phyloP scores from a whole-genome alignment of 1,284 basidiomycete species.

The Microbotryum violaceum region DNA sequence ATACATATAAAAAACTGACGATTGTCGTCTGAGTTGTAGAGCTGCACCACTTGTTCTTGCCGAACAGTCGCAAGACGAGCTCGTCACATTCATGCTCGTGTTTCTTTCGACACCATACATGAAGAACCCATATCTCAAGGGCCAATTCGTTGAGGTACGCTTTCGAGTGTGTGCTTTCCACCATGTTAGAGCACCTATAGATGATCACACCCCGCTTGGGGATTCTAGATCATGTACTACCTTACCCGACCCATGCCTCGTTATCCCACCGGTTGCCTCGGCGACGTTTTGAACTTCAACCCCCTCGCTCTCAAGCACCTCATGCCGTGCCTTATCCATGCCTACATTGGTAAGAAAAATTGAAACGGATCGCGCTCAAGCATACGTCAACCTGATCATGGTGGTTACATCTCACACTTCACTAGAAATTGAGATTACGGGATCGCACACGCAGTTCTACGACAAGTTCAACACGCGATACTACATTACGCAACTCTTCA shows the following conservation, averaged over 20 bases:
- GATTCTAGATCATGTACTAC: slow-evolving; percentile 66
- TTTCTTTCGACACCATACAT: slow-evolving; percentile 94
- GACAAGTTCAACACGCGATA: slow-evolving; percentile 63
- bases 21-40: slow-evolving; percentile 43
- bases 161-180: neutral
- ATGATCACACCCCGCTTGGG: neutral
- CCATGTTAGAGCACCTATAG: neutral
- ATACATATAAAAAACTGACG: neutral
- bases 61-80: slow-evolving; percentile 63
- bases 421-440: slow-evolving; percentile 91
- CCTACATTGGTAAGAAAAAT: slow-evolving; percentile 72
- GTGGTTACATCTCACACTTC: too few species aligned
- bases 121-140: slow-evolving; percentile 96
- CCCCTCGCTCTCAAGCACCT: slow-evolving; percentile 77
- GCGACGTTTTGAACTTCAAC: slow-evolving; percentile 73
- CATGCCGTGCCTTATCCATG: slow-evolving; percentile 85
- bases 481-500: slow-evolving; percentile 68
- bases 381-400: too few species aligned
- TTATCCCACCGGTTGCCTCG: slow-evolving; percentile 71
- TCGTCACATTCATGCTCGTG: slow-evolving; percentile 82
- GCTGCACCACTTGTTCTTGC: slow-evolving; percentile 71
- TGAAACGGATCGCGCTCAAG: neutral
- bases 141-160: slow-evolving; percentile 87
- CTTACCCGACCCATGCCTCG: slow-evolving; percentile 47
- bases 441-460: slow-evolving; percentile 96